A percentile compares a stretch with the other conserved stretches of the same genome.
Conservation (phyloP, 2,329 filamentous ascomycete genomes). For the Pestalotiopsis sp. region DNA sequence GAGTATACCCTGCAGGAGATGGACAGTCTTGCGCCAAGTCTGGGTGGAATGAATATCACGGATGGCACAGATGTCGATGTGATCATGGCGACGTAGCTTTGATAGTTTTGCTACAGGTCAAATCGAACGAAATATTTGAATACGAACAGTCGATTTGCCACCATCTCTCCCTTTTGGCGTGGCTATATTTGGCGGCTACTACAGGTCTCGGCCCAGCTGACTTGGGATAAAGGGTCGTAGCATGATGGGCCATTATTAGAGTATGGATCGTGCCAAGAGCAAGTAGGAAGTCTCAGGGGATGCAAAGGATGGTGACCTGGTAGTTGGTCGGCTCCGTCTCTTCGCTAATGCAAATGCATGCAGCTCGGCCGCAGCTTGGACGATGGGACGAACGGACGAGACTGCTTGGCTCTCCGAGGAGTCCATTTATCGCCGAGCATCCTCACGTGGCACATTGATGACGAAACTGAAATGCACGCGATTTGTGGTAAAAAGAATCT, state of each 20-base stretch:
- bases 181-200: not conserved
- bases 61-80: slow-evolving; percentile 42
- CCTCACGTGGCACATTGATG: not conserved
- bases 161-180: not conserved
- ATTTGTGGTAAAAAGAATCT: slow-evolving; percentile 5
- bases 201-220: not conserved
- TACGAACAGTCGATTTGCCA: not conserved
- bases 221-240: not conserved
- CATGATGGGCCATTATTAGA: not conserved
- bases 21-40: slow-evolving; percentile 65
- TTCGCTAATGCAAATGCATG: not conserved
- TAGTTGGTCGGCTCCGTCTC: not conserved
- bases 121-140: not conserved
- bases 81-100: slow-evolving; percentile 35
- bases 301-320: not conserved
- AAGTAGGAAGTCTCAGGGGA: not conserved
- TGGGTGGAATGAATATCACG: slow-evolving; percentile 35
- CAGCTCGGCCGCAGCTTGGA: not conserved
- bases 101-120: not conserved
- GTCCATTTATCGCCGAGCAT: not conserved
- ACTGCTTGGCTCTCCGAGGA: not conserved
- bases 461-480: not conserved
- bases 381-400: not conserved
- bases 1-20: slow-evolving; percentile 94
- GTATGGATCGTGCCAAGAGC: not conserved